Evolutionary conservation across 169 alveolate species (phyloP), one percentile per base, ranked within the genome.

Genomic region (Plasmodium malariae): DNA sequence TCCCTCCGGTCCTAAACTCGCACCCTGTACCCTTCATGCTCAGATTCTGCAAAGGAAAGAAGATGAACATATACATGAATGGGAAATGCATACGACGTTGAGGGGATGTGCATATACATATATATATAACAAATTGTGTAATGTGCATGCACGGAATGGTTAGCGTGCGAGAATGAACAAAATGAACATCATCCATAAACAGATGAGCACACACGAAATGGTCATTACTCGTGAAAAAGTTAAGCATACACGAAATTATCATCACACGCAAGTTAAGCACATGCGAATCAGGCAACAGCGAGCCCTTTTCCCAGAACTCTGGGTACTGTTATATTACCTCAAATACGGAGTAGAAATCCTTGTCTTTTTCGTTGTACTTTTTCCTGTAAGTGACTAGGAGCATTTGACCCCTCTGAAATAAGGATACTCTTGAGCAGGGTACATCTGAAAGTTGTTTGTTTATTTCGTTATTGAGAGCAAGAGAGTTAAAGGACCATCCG

Each of bases 401-500:
- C 2, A 21, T 12, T 9, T 65, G 62, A 7, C 51, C 57, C 14
- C 0, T 30, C 9, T 60, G 45, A 43, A 54, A 11, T 19, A 45
- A 7, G 2, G 88, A 60, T 0, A 76, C 88, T 9, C 30, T 65
- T 2, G 74, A 76, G 19, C 88, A 76, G 0, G 74, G 30, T 0
- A 45, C 19, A 12, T 60, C 73, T 11, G 76, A 37, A 54, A 76
- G 40, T 48, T 19, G 24, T 49, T 26, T 30, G 26, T n/a, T 51
- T 9, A 76, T 60, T 5, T 76, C 88, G 19, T 49, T 63, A 24
- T 76, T 76, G 26, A 76, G 59, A 48, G 19, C 62, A 7, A 32
- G 5, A 0, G 67, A 76, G 48, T 76, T 76, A 51, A 76, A 76
- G 0, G 76, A 60, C 88, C 88, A 76, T 0, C 76, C 72, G 14